phyloP scores from a whole-genome alignment of 75 land plant species.

The Sequoia sempervirens region DNA sequence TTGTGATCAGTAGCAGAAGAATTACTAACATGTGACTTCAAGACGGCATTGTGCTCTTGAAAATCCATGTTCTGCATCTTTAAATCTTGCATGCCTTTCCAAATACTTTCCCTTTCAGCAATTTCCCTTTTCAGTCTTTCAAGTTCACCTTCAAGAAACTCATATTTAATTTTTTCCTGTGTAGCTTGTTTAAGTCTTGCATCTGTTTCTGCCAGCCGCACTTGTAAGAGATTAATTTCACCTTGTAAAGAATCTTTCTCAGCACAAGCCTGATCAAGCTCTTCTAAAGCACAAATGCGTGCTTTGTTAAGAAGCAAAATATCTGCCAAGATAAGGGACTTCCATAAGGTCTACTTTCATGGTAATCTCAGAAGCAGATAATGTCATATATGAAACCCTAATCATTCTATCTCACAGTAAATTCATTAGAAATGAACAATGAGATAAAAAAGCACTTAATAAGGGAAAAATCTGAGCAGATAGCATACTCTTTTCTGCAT shows the following conservation, averaged over 20 bases:
- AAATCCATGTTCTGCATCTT: constrained; percentile 7
- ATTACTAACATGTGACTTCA: constrained; percentile 10
- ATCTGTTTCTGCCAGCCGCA: constrained; percentile 80
- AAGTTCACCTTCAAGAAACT: constrained; percentile 59
- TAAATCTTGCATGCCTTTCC: constrained; percentile 1
- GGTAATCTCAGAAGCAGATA: neutral
- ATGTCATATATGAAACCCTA: neutral
- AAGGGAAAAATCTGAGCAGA: neutral
- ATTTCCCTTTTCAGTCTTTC: constrained; percentile 41
- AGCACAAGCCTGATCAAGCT: constrained; percentile 58
- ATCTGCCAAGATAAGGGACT: constrained; percentile 34
- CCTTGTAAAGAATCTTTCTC: constrained; percentile 72
- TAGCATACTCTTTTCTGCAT: constrained; percentile 81
- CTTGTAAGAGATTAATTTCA: constrained; percentile 60
- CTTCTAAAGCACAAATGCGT: constrained; percentile 69
- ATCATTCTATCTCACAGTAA: neutral
- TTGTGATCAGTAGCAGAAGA: constrained; percentile 21
- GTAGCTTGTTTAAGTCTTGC: constrained; percentile 58
- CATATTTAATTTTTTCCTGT: constrained; percentile 65
- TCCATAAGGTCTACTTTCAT: neutral
- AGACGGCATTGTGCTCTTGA: neutral
- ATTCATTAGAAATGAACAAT: neutral
- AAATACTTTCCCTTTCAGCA: constrained; percentile 24
- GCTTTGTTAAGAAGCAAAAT: constrained; percentile 82
- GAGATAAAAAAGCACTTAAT: neutral